These are phyloP conservation scores for Colletotrichum spinosum DNA, from an alignment of 2,329 filamentous ascomycete species.

Conservation along the genomic window DNA sequence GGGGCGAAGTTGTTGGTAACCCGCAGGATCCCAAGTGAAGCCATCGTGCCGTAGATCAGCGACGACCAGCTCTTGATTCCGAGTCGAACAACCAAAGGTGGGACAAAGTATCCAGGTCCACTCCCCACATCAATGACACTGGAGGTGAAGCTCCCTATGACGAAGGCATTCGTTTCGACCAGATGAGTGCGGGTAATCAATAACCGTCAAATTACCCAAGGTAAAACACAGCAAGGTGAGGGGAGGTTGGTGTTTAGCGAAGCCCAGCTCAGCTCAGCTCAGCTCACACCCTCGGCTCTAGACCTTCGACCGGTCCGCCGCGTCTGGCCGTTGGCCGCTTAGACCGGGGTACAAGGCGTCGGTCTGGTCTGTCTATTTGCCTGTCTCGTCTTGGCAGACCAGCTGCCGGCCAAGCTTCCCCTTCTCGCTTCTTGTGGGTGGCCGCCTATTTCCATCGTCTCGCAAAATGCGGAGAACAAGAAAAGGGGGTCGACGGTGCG, in stretches of 20 bases:
- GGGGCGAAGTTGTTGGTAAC: no score
- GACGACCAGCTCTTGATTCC: no score
- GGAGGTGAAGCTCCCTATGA: no score
- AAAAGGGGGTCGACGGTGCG: slow-evolving; percentile 14
- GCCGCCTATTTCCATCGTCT: neutral
- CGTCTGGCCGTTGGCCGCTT: neutral
- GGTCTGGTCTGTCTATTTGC: no score
- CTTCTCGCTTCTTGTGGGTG: neutral
- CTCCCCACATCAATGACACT: no score
- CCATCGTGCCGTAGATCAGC: no score
- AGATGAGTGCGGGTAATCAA: slow-evolving; percentile 4
- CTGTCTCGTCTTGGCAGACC: slow-evolving; percentile 22
- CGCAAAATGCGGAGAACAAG: slow-evolving; percentile 35
- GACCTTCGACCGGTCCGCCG: slow-evolving; percentile 7
- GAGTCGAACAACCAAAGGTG: no score
- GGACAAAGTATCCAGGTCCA: no score
- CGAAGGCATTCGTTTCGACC: no score
- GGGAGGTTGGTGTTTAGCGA: slow-evolving; percentile 10
- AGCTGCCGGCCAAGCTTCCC: slow-evolving; percentile 15
- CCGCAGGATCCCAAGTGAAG: no score
- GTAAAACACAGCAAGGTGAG: slow-evolving; percentile 1
- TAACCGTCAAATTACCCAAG: slow-evolving; percentile 9
- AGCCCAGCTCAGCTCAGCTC: no score
- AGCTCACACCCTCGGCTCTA: neutral
- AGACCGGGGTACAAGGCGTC: slow-evolving; percentile 8